Evolutionary conservation across 2,329 filamentous ascomycete species (phyloP).

Genomic region (Cladosporium sp.): DNA sequence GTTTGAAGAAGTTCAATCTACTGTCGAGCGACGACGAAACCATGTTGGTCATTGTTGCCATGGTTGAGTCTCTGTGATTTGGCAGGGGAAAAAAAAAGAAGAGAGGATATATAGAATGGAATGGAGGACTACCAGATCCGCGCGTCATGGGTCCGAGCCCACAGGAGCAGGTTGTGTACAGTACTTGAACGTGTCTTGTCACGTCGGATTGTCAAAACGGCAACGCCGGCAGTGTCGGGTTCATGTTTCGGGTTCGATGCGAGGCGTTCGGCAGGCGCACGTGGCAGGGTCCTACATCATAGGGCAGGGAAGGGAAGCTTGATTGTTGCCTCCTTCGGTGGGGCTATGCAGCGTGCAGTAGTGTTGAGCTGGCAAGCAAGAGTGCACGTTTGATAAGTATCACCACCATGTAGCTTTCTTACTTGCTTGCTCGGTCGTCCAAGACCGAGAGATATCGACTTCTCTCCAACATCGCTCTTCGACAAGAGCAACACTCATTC

Average conservation of each 20-base stretch:
- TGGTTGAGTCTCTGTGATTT: too few relatives aligned
- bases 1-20: too few relatives aligned
- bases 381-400: background rate
- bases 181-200: background rate
- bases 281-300: background rate
- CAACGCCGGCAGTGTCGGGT: background rate
- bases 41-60: too few relatives aligned
- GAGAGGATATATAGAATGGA: too few relatives aligned
- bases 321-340: background rate
- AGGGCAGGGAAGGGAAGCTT: conserved; percentile 4
- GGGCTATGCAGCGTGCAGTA: conserved; percentile 1
- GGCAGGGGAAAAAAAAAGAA: too few relatives aligned
- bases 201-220: background rate
- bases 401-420: conserved; percentile 2
- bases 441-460: background rate
- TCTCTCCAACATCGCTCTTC: background rate
- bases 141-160: too few relatives aligned
- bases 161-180: background rate
- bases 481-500: background rate
- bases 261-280: background rate
- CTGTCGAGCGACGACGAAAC: too few relatives aligned
- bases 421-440: background rate
- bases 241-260: background rate
- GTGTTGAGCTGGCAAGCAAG: conserved; percentile 10
- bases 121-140: too few relatives aligned